phyloP scores from a whole-genome alignment of 2,329 filamentous ascomycete species.

The Colletotrichum kahawae region DNA sequence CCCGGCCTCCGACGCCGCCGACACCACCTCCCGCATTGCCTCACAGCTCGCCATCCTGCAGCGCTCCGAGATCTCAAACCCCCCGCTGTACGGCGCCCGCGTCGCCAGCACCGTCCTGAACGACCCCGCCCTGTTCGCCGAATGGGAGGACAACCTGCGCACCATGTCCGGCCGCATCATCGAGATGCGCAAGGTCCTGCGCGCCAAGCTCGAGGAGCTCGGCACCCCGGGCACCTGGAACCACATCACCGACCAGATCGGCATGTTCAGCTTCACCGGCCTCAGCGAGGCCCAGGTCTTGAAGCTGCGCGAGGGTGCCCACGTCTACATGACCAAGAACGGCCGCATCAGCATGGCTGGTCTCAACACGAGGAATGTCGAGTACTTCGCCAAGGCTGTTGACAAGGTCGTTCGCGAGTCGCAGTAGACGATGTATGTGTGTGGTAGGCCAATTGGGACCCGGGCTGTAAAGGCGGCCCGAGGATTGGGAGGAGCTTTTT shows the following conservation, averaged over 20 bases:
- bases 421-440: constrained; percentile 20
- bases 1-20: constrained; percentile 69
- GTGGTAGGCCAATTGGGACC: not conserved
- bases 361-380: constrained; percentile 89
- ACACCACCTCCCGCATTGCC: constrained; percentile 69
- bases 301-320: constrained; percentile 71
- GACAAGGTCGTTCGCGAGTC: constrained; percentile 77
- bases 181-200: constrained; percentile 82
- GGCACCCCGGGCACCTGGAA: constrained; percentile 92
- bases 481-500: not conserved
- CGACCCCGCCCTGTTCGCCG: constrained; percentile 77
- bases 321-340: constrained; percentile 97
- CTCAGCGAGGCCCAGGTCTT: constrained; percentile 75
- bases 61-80: constrained; percentile 96
- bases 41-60: constrained; percentile 94
- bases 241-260: constrained; percentile 98
- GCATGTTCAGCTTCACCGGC: constrained; percentile 98
- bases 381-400: constrained; percentile 90
- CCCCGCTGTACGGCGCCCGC: constrained; percentile 90
- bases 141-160: constrained; percentile 91
- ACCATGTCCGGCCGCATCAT: constrained; percentile 98
- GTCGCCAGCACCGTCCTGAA: constrained; percentile 88
- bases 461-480: not conserved
- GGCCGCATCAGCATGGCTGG: constrained; percentile 98
- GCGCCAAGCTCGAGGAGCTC: constrained; percentile 80